Evolutionary conservation across 2,329 filamentous ascomycete genomes (phyloP).

Genomic region (Sporothrix schenckii): DNA sequence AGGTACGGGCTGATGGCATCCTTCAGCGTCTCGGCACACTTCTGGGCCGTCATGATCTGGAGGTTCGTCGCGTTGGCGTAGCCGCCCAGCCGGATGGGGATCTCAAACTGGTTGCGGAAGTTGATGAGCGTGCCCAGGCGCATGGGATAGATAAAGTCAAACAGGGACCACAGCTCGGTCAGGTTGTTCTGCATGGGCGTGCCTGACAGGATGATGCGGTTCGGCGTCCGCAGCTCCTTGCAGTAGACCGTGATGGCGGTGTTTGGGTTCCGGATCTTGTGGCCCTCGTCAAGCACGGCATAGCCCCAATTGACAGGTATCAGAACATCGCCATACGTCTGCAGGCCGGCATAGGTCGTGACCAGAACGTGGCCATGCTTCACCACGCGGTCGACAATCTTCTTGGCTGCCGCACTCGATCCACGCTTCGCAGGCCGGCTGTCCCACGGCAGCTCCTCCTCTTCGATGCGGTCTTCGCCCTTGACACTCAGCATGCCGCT

Average conservation of each 20-base stretch:
- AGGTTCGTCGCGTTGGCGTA: slow-evolving; percentile 95
- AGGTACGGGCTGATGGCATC: slow-evolving; percentile 93
- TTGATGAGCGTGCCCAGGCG: slow-evolving; percentile 86
- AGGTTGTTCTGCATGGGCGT: slow-evolving; percentile 98
- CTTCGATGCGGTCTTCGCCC: slow-evolving; percentile 43
- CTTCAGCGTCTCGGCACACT: slow-evolving; percentile 90
- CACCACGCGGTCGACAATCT: slow-evolving; percentile 79
- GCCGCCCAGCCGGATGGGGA: slow-evolving; percentile 88
- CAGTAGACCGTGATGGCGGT: slow-evolving; percentile 92
- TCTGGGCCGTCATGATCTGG: slow-evolving; percentile 90
- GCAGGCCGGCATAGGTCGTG: slow-evolving; percentile 94
- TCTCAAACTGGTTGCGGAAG: slow-evolving; percentile 89
- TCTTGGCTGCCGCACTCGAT: slow-evolving; percentile 70
- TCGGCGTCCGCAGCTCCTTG: slow-evolving; percentile 88
- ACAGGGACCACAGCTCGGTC: slow-evolving; percentile 92
- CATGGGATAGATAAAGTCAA: slow-evolving; percentile 98
- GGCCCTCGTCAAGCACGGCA: slow-evolving; percentile 92
- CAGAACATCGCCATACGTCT: slow-evolving; percentile 83
- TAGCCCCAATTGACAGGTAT: slow-evolving; percentile 89
- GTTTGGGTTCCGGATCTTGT: slow-evolving; percentile 97
- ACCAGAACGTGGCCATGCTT: slow-evolving; percentile 88
- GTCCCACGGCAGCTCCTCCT: slow-evolving; percentile 59
- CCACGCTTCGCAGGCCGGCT: slow-evolving; percentile 46
- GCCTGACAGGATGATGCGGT: slow-evolving; percentile 90
- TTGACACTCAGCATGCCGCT: slow-evolving; percentile 76